These are phyloP conservation scores for Trypanosoma scelopori DNA, from an alignment of 208 protist genomes.

Conservation along the genomic window DNA sequence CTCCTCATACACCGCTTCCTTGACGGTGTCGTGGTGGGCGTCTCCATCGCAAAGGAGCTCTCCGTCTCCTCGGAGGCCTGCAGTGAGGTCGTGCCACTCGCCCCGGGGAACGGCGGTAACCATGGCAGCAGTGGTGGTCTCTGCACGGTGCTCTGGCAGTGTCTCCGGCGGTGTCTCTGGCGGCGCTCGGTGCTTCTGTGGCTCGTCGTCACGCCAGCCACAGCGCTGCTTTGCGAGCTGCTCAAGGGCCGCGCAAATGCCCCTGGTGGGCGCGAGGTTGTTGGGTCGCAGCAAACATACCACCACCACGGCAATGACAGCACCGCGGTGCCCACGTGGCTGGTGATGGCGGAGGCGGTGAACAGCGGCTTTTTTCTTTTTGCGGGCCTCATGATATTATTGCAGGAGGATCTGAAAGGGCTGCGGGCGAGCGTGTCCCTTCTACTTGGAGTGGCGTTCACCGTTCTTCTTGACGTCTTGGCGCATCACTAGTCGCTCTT, in stretches of 20 bases:
- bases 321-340: constrained; percentile 19
- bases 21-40: constrained; percentile 73
- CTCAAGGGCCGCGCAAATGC: background rate
- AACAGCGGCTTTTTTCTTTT: constrained; percentile 78
- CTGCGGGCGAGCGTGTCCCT: constrained; percentile 27
- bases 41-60: constrained; percentile 58
- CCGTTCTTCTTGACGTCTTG: constrained; percentile 29
- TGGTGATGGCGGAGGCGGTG: constrained; percentile 43
- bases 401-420: constrained; percentile 53
- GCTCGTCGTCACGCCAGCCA: constrained; percentile 3
- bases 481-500: background rate
- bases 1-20: constrained; percentile 66
- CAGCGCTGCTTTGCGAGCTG: background rate
- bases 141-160: background rate
- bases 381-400: constrained; percentile 44
- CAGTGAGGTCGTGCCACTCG: background rate
- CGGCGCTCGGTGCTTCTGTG: constrained; percentile 33
- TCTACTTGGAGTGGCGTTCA: constrained; percentile 39
- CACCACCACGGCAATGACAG: background rate
- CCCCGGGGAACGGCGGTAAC: background rate
- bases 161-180: constrained; percentile 22
- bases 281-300: background rate
- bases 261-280: background rate
- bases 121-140: background rate
- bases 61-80: background rate